phyloP scores from a whole-genome alignment of 1,284 basidiomycete genomes.

The Bjerkandera adusta region DNA sequence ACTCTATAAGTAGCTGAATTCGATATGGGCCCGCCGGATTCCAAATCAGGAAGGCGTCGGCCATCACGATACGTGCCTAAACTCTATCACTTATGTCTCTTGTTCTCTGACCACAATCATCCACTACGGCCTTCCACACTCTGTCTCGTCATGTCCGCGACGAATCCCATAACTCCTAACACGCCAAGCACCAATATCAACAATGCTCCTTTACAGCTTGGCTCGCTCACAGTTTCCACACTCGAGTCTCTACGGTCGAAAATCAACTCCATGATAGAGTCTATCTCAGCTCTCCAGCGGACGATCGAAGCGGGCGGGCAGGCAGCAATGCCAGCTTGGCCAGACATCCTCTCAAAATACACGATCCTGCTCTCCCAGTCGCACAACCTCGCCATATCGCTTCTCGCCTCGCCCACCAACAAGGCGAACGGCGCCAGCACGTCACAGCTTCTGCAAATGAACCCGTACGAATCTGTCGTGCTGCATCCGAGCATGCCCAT shows the following conservation, averaged over 20 bases:
- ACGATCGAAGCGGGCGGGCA: constrained; percentile 59
- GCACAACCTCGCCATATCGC: constrained; percentile 64
- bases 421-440: constrained; percentile 18
- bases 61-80: no score
- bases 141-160: background rate
- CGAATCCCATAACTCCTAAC: background rate
- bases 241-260: constrained; percentile 75
- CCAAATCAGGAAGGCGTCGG: no score
- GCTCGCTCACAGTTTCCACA: constrained; percentile 40
- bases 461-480: constrained; percentile 59
- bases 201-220: constrained; percentile 2
- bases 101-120: no score
- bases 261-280: constrained; percentile 72
- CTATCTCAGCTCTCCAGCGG: constrained; percentile 59
- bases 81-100: no score
- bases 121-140: no score
- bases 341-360: constrained; percentile 80
- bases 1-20: no score
- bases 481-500: constrained; percentile 59
- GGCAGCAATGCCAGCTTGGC: constrained; percentile 68
- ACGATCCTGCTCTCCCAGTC: constrained; percentile 78
- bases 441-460: constrained; percentile 27
- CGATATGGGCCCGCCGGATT: no score
- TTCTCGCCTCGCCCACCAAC: constrained; percentile 30
- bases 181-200: background rate